Evolutionary conservation across 805 yeast species (phyloP), one percentile per base, ranked within the genome.

Genomic region (Pichia pseudocactophila): DNA sequence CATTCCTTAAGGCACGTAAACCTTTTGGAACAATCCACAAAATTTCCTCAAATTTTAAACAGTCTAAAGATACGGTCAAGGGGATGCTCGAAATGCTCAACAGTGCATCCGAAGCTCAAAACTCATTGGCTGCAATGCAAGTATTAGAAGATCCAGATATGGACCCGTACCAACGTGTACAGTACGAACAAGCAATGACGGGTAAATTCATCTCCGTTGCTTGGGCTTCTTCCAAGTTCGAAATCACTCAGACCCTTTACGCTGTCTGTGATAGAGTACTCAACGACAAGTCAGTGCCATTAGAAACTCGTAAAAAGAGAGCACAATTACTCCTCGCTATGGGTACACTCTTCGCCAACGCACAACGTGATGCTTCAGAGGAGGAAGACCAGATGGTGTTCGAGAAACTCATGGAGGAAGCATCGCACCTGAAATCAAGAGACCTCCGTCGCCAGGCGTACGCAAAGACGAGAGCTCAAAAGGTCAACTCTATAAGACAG

Each of bases 141-240:
- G 78, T 75, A 54, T 68, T 82, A 69, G 84, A 81, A 55, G 41
- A 45, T 16, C 53, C 45, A 18, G 71, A 68, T 9, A 47, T 70
- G 44, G 61, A 62, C 36, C 78, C 74, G 40, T 68, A 66, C 47
- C 62, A 50, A 48, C 57, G 43, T 49, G 86, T 85, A 2, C 82
- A 80, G 46, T 72, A 79, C 68, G 90, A 83, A 55, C 79, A 82
- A 57, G 68, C 79, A 27, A 63, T 84, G 50, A 78, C 82, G 70
- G 92, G 90, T 17, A 84, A 83, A 58, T 84, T 83, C 16, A 63
- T 84, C 30, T 81, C 84, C 8, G 90, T 89, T 2, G 92, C 92
- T 8, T 84, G 94, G 94, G 77, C 78, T 11, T 87, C 90, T 0
- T 78, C 89, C 11, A 80, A 74, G 54, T 82, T 78, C 56, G 94